Base-by-base conservation (phyloP, 1,284 basidiomycete genomes). In the Cutaneotrichosporon cutaneum region DNA sequence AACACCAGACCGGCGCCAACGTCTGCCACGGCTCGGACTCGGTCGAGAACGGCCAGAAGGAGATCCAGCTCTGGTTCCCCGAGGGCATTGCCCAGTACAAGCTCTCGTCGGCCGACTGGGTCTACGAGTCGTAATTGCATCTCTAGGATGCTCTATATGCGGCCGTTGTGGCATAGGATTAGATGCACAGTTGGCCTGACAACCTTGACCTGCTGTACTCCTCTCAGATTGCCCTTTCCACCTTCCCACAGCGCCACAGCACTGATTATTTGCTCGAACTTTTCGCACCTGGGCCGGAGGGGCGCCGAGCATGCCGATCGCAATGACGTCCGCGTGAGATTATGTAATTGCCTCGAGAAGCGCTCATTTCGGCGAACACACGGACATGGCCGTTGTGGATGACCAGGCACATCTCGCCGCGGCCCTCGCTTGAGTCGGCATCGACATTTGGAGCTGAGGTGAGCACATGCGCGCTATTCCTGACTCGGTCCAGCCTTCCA, bases 41-140 rank as follows among this genome's bases (percentile, higher is more conserved):
- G 59, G 89, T 94, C 72, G 90, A 93, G 82, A 92, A 81, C 76
- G 93, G 90, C 54, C 86, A 94, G 81, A 54, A 54, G 52, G 64
- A 66, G 64, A 60, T 62, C 72, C 83, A 81, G 52, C 86, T 95
- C 88, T 95, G 81, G 81, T 83, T 83, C 81, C 76, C 75, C 60
- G 75, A 77, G 73, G 74, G 61, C 68, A 71, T 72, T 68, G 79
- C 86, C 68, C 87, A 93, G 82, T 94, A 90, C 83, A 83, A 83
- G 69, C 84, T 83, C 78, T 82, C 85, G 68, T 79, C 86, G 76
- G 85, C 86, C 74, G 73, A 82, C 68, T 90, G 90, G 90, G 84
- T 94, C 79, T 92, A 90, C 82, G 92, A 94, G 86, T 44, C 62
- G 48, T 61, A 61, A 61, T 33, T 48, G 30, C 22, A 14, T 51